A percentile compares a stretch with the other conserved stretches of the same genome.
Conservation (phyloP, 768 basidiomycete species). For the Cyathus striatus region DNA sequence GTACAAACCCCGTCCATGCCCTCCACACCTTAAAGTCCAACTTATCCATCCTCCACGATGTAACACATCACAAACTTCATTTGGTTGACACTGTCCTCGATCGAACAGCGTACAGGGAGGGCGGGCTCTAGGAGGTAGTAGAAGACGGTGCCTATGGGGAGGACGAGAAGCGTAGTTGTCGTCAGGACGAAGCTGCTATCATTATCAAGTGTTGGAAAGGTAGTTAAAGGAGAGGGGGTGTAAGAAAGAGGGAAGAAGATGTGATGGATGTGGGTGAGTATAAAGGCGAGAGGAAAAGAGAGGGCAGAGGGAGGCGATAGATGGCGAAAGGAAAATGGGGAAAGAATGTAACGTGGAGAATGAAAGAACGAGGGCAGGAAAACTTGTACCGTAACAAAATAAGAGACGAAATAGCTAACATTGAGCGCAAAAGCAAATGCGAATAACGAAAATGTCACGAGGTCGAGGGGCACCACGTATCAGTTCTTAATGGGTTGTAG, state of each 20-base stretch:
- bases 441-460: constrained; percentile 21
- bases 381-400: constrained; percentile 15
- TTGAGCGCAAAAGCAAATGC: constrained; percentile 22
- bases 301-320: too few species aligned
- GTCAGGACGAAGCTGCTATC: constrained; percentile 27
- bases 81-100: constrained; percentile 17
- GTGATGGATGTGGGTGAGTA: too few species aligned
- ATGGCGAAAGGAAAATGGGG: too few species aligned
- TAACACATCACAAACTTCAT: constrained; percentile 28
- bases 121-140: constrained; percentile 18
- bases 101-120: constrained; percentile 20
- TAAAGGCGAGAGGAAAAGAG: too few species aligned
- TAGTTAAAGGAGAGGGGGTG: too few species aligned
- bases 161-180: constrained; percentile 23
- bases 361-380: too few species aligned
- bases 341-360: too few species aligned
- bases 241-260: too few species aligned
- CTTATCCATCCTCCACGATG: constrained; percentile 22
- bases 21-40: constrained; percentile 23
- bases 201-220: not conserved
- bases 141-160: constrained; percentile 19
- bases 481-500: constrained; percentile 20
- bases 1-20: constrained; percentile 14
- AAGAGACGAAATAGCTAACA: constrained; percentile 20
- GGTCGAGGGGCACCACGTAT: constrained; percentile 24